A percentile compares a stretch with the other conserved stretches of the same genome.
Conservation (phyloP, 371 early-diverging fungal species). For the Vairimorpha ceranae region DNA sequence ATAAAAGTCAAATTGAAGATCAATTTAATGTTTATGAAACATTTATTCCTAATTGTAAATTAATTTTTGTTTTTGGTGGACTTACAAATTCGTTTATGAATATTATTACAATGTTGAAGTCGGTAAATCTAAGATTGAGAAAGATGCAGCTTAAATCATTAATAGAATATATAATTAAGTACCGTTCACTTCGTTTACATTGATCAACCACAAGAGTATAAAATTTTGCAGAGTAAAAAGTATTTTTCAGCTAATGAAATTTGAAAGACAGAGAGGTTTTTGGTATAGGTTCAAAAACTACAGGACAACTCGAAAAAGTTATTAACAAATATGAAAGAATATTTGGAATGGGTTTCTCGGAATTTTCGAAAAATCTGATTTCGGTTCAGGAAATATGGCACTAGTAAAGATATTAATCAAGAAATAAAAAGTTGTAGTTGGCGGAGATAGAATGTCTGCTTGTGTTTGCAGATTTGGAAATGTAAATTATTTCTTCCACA, state of each 20-base stretch:
- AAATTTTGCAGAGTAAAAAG: conserved; percentile 74
- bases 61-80: conserved; percentile 78
- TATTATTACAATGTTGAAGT: too few relatives aligned
- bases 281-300: conserved; percentile 79
- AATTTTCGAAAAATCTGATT: conserved; percentile 88
- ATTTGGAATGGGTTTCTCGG: conserved; percentile 93
- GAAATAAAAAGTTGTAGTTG: conserved; percentile 71
- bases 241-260: not conserved
- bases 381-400: conserved; percentile 75
- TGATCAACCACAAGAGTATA: conserved; percentile 78
- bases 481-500: conserved; percentile 78
- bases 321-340: conserved; percentile 75
- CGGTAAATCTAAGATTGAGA: conserved; percentile 63
- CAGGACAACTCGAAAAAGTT: conserved; percentile 68
- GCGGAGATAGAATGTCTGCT: conserved; percentile 94
- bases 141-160: conserved; percentile 70
- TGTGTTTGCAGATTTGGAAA: conserved; percentile 79
- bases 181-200: conserved; percentile 75
- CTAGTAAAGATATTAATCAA: conserved; percentile 71
- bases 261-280: conserved; percentile 66
- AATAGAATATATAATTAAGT: conserved; percentile 71
- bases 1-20: conserved; percentile 93
- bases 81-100: conserved; percentile 96
- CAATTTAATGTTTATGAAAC: conserved; percentile 86
- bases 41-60: conserved; percentile 68